phyloP scores from a whole-genome alignment of 169 alveolate genomes.

The Cystoisospora suis region DNA sequence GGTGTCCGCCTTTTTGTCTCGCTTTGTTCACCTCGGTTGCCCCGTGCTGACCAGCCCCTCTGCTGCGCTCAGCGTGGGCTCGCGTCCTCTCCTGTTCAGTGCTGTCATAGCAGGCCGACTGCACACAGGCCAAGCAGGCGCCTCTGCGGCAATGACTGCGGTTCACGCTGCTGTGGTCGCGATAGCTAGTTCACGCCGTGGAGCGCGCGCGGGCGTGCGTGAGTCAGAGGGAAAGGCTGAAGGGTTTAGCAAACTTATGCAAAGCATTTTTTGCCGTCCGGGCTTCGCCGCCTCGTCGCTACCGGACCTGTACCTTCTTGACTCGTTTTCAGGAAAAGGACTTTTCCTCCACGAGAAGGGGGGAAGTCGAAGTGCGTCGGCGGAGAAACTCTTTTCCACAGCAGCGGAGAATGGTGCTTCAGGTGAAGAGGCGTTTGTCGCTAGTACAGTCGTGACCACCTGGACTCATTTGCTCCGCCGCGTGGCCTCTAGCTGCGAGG shows the following conservation, averaged over 20 bases:
- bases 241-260: background rate
- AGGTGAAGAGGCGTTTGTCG: background rate
- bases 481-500: background rate
- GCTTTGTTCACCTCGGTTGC: background rate
- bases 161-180: background rate
- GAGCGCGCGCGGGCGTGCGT: background rate
- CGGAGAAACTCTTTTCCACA: background rate
- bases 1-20: background rate
- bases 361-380: background rate
- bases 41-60: background rate
- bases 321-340: background rate
- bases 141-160: background rate
- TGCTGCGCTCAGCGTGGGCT: background rate
- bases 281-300: background rate
- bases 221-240: background rate
- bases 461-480: background rate
- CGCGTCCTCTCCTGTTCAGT: background rate
- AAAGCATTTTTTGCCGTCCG: too few species aligned
- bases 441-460: background rate
- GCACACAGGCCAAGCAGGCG: background rate
- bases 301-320: background rate
- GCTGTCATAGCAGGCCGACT: background rate
- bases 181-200: background rate
- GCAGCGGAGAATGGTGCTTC: background rate
- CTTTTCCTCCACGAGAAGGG: background rate